phyloP scores from a whole-genome alignment of 2,329 filamentous ascomycete species.

The Fusarium brevicatenulatum region DNA sequence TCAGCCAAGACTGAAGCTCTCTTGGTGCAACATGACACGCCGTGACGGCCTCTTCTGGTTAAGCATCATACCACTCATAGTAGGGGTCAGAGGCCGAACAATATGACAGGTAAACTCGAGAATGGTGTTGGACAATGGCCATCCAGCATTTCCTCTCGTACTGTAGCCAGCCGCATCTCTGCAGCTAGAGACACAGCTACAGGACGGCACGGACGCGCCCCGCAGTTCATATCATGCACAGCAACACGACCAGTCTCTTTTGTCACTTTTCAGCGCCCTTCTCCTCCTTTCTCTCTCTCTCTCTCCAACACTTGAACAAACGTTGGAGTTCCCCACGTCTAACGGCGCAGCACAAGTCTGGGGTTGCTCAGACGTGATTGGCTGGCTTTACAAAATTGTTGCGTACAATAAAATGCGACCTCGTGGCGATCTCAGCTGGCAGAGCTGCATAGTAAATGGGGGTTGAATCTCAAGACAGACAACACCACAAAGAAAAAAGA shows the following conservation, averaged over 20 bases:
- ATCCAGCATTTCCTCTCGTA: background rate
- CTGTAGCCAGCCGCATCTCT: background rate
- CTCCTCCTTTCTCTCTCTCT: background rate
- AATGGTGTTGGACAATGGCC: slow-evolving; percentile 9
- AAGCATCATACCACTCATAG: slow-evolving; percentile 1
- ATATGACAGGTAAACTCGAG: slow-evolving; percentile 30
- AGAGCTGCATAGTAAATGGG: slow-evolving; percentile 18
- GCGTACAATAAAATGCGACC: slow-evolving; percentile 23
- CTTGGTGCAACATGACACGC: slow-evolving; percentile 21
- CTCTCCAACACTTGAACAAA: background rate
- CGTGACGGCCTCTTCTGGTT: slow-evolving; percentile 11
- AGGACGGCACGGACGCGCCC: slow-evolving; percentile 19
- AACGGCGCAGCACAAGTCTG: slow-evolving; percentile 17
- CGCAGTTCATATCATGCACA: slow-evolving; percentile 7
- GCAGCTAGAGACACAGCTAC: slow-evolving; percentile 2
- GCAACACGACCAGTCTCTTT: slow-evolving; percentile 12
- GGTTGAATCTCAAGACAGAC: background rate
- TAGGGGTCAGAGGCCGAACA: background rate
- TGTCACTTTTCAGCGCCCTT: background rate
- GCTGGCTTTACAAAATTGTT: slow-evolving; percentile 7
- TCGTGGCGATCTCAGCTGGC: slow-evolving; percentile 26
- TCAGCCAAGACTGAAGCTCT: slow-evolving; percentile 6
- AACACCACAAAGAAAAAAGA: slow-evolving; percentile 2
- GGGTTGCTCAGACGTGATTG: slow-evolving; percentile 12
- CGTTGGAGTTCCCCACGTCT: slow-evolving; percentile 16